Evolutionary conservation across 805 yeast genomes (phyloP).

Genomic region (Lipomyces starkeyi): DNA sequence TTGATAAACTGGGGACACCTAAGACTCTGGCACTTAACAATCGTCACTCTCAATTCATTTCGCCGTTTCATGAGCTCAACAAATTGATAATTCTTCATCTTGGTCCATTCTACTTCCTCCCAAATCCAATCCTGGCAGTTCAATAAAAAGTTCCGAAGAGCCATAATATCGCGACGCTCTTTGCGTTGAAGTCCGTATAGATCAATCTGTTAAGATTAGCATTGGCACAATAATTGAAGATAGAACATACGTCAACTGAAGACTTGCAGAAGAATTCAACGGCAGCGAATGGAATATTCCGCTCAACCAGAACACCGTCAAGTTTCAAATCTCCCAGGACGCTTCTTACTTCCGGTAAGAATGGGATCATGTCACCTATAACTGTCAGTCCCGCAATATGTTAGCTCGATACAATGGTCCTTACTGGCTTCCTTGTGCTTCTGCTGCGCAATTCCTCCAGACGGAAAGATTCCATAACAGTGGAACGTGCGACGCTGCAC

Average conservation of each 20-base stretch:
- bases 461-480: conserved; percentile 29
- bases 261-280: conserved; percentile 56
- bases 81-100: conserved; percentile 47
- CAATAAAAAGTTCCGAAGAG: conserved; percentile 18
- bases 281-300: conserved; percentile 50
- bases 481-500: conserved; percentile 19
- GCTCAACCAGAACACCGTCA: conserved; percentile 34
- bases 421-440: conserved; percentile 19
- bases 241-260: conserved; percentile 25
- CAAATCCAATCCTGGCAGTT: conserved; percentile 42
- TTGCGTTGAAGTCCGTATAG: conserved; percentile 16
- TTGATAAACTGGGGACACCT: conserved; percentile 45
- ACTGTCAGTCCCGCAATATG: background rate
- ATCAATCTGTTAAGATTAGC: conserved; percentile 17
- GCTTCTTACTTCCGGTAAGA: conserved; percentile 22
- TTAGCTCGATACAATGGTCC: background rate
- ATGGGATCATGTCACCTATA: conserved; percentile 28
- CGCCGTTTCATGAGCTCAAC: conserved; percentile 51
- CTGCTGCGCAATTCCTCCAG: conserved; percentile 3
- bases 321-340: conserved; percentile 12
- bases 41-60: conserved; percentile 45
- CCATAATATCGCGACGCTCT: conserved; percentile 12
- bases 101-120: conserved; percentile 53
- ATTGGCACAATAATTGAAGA: background rate
- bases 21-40: conserved; percentile 44